Base-by-base conservation (phyloP, 2,329 filamentous ascomycete species). In the Beauveria varroae region DNA sequence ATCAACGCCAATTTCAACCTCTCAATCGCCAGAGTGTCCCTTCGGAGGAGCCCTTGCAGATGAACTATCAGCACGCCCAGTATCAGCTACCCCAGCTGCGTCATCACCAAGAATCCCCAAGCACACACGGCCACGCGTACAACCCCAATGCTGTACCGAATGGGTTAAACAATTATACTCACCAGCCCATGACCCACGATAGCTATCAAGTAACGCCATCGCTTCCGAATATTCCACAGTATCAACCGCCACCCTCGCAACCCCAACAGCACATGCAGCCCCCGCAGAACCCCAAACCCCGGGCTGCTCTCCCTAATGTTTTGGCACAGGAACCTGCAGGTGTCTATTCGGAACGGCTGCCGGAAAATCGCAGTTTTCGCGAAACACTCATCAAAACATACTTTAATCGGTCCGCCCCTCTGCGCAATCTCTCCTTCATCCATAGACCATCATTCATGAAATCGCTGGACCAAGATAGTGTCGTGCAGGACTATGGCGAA, bases 361-460 rank as follows among this genome's bases (percentile, higher is more conserved):
- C 66, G 20, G 59, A 68, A 30, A 62, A 67, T 28, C 58, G 51
- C 18, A 26, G 24, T 1, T 57, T 65, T 5, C 66, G 60, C 5
- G 55, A 60, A 26, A 50, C 43, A 3, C 63, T 69, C 9, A 55
- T 69, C 7, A 53, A 64, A 22, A 46, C 62, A 12, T 69, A 62
- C 44, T 69, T 69, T 20, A 46, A 64, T 14, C 64, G 68, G 2
- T 63, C 63, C 2, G 75, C 67, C 20, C 57, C 60, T 16, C 61
- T 69, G 3, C 64, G 67, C 22, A 64, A 64, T 41, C 62, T 69
- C 2, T 60, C 63, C 16, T 70, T 70, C 53, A 61, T 70, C 20
- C 67, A 70, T 28, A 63, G 63, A 20, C 65, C 65, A 1, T 63
- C 68, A 3, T 70, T 70, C 46, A 65, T 68, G 63, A 59, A 66